Evolutionary conservation across 257 asterid genomes (phyloP).

Genomic region (Primulina huaijiensis): DNA sequence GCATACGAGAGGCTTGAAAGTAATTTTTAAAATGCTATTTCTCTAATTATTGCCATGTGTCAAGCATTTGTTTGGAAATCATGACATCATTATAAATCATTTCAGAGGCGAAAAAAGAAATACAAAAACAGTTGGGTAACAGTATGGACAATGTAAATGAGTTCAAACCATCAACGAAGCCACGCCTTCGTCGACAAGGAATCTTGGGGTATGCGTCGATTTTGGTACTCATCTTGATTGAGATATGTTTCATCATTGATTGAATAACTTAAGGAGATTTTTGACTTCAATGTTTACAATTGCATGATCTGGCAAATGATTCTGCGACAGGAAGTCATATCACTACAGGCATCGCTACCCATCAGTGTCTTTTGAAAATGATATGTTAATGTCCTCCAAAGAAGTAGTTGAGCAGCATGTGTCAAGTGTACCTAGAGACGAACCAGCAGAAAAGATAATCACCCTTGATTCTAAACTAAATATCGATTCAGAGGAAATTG

Average conservation of each 20-base stretch:
- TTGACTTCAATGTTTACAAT: constrained; percentile 8
- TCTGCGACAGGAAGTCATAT: constrained; percentile 50
- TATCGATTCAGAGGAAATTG: constrained; percentile 42
- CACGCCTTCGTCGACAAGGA: constrained; percentile 59
- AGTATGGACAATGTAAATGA: constrained; percentile 29
- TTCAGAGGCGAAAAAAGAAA: constrained; percentile 74
- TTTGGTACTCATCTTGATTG: constrained; percentile 18
- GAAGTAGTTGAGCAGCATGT: constrained; percentile 37
- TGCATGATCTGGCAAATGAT: constrained; percentile 18
- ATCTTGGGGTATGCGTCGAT: constrained; percentile 57
- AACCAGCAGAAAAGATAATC: constrained; percentile 29
- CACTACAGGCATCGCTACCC: constrained; percentile 53
- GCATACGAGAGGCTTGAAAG: constrained; percentile 67
- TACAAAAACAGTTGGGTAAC: constrained; percentile 62
- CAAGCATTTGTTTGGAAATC: constrained; percentile 9
- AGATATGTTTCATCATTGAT: constrained; percentile 19
- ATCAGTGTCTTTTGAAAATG: constrained; percentile 34
- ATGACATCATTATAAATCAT: constrained; percentile 5
- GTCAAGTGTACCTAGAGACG: constrained; percentile 32
- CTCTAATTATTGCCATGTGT: constrained; percentile 1
- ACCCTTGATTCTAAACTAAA: constrained; percentile 33
- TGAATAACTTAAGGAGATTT: constrained; percentile 6
- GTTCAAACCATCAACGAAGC: constrained; percentile 35
- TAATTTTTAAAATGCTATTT: constrained; percentile 30
- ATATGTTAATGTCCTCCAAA: constrained; percentile 40